These are phyloP conservation scores for Cytospora mali DNA, from an alignment of 2,329 filamentous ascomycete species.

Conservation along the genomic window DNA sequence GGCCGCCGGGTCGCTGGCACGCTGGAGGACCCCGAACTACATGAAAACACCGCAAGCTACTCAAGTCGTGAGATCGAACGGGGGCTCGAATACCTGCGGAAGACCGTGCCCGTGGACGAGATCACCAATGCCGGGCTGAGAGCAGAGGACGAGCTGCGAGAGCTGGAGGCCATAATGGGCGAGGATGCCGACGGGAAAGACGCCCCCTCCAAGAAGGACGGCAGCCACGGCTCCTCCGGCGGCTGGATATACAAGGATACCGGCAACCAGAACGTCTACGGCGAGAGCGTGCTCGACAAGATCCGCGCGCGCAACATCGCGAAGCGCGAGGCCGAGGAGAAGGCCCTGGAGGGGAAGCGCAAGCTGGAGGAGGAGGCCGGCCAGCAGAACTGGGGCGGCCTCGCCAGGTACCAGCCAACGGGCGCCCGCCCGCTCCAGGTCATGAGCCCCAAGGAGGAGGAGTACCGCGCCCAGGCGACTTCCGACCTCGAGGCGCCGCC, in stretches of 20 bases:
- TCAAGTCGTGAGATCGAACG: conserved; percentile 44
- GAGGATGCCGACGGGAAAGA: conserved; percentile 31
- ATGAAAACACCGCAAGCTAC: conserved; percentile 50
- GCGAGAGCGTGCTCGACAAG: conserved; percentile 57
- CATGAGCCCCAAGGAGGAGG: conserved; percentile 44
- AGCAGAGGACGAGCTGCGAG: conserved; percentile 63
- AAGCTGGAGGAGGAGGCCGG: conserved; percentile 46
- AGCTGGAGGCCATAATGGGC: conserved; percentile 45
- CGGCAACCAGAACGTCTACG: conserved; percentile 55
- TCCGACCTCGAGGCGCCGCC: conserved; percentile 56
- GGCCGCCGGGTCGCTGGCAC: conserved; percentile 66
- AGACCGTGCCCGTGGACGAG: conserved; percentile 60
- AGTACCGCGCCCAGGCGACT: conserved; percentile 49
- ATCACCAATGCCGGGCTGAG: conserved; percentile 61
- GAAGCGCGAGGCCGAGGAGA: conserved; percentile 51
- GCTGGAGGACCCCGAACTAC: conserved; percentile 59
- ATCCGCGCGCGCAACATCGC: conserved; percentile 58
- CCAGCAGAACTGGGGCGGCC: conserved; percentile 43
- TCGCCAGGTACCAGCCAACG: conserved; percentile 38
- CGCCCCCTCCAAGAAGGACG: conserved; percentile 30
- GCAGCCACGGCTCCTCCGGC: conserved; percentile 26
- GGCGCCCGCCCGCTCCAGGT: conserved; percentile 30
- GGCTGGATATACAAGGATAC: conserved; percentile 28
- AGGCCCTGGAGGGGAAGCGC: conserved; percentile 44
- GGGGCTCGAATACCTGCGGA: conserved; percentile 59